phyloP scores from a whole-genome alignment of 2,329 filamentous ascomycete species.

The Mariannaea elegans region DNA sequence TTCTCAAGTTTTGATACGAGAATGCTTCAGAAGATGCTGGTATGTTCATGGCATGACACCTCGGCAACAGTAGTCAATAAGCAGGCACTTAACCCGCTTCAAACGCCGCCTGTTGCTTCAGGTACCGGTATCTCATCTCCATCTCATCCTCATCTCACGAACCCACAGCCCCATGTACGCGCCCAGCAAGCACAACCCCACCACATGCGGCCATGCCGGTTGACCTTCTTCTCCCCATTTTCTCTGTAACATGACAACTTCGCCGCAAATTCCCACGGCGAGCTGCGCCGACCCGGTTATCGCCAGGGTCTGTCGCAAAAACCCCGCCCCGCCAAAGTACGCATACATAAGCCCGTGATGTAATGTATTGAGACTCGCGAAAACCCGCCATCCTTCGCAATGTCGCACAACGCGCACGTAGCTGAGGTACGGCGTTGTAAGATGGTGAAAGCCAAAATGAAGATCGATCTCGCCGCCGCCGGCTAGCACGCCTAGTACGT shows the following conservation, averaged over 20 bases:
- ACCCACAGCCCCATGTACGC: conserved; percentile 10
- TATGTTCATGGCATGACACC: background rate
- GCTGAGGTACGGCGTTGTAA: conserved; percentile 43
- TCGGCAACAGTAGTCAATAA: background rate
- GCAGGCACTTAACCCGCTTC: background rate
- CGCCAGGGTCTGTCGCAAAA: conserved; percentile 13
- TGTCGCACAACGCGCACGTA: conserved; percentile 36
- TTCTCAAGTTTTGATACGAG: background rate
- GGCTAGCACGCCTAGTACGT: conserved; percentile 43
- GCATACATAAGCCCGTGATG: conserved; percentile 44
- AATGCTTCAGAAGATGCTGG: background rate
- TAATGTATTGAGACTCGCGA: conserved; percentile 40
- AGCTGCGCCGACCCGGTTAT: conserved; percentile 23
- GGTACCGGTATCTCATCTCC: background rate
- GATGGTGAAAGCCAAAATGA: conserved; percentile 44
- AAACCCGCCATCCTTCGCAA: conserved; percentile 37
- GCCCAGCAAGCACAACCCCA: background rate
- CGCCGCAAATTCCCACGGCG: conserved; percentile 16
- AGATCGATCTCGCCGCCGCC: conserved; percentile 34
- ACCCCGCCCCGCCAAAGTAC: conserved; percentile 40
- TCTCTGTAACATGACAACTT: conserved; percentile 13
- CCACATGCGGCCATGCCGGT: conserved; percentile 10
- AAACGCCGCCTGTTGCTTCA: no score
- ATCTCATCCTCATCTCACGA: conserved; percentile 7
- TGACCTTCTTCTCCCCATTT: background rate